Evolutionary conservation across 305 asterid genomes (phyloP).

Genomic region (Plantago rigida): DNA sequence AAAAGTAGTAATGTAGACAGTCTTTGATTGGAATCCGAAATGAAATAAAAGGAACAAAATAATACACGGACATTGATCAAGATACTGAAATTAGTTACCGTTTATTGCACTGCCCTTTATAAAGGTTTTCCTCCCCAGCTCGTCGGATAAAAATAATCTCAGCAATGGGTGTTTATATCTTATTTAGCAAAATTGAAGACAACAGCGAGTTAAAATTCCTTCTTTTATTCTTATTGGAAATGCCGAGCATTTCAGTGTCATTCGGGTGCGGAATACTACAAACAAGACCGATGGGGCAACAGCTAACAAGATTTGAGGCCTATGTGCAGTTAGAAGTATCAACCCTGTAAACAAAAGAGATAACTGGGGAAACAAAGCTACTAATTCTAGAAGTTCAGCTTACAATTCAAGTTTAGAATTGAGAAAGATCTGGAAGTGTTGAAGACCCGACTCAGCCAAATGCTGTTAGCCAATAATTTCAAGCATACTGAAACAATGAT

Average conservation of each 20-base stretch:
- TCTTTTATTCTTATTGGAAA: background rate
- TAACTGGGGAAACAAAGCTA: slow-evolving; percentile 1
- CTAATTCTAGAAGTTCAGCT: slow-evolving; percentile 13
- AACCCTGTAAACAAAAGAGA: too few relatives aligned
- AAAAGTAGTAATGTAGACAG: too few relatives aligned
- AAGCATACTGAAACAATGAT: background rate
- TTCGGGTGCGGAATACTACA: slow-evolving; percentile 1
- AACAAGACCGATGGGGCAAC: too few relatives aligned
- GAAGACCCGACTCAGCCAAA: slow-evolving; percentile 10
- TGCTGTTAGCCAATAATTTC: background rate
- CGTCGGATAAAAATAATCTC: background rate
- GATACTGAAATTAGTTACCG: too few relatives aligned
- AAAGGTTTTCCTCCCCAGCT: too few relatives aligned
- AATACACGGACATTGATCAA: too few relatives aligned
- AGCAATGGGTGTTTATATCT: slow-evolving; percentile 1
- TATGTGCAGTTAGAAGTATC: background rate
- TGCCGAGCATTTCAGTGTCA: background rate
- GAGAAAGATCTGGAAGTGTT: slow-evolving; percentile 8
- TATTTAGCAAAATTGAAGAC: background rate
- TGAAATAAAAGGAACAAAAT: too few relatives aligned
- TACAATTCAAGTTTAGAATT: slow-evolving; percentile 11
- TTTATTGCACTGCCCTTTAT: too few relatives aligned
- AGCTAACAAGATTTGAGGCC: too few relatives aligned
- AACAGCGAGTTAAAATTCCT: background rate
- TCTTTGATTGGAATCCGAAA: too few relatives aligned